Percentiles rank a stretch among this genome's conserved stretches.
Evolutionary conservation across 129 eudicot species (phyloP).

Genomic region (Scalesia atractyloides): DNA sequence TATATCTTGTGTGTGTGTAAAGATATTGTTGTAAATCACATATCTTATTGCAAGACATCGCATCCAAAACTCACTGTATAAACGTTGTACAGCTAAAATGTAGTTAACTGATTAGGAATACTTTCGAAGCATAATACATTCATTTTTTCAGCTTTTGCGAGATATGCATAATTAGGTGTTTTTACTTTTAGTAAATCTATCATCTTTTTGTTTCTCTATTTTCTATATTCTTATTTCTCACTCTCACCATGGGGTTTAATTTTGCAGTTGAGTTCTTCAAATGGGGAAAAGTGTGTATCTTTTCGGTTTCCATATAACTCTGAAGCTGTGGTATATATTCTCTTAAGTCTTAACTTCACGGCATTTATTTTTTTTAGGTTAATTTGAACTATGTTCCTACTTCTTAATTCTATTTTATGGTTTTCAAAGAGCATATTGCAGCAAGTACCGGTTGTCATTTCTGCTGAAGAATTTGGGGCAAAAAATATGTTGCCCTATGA

Average conservation of each 20-base stretch:
- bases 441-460: constrained; percentile 68
- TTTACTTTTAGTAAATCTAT: neutral
- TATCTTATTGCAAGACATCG: constrained; percentile 2
- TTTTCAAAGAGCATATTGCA: constrained; percentile 48
- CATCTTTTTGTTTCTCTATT: constrained; percentile 4
- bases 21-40: no score
- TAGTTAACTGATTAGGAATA: constrained; percentile 9
- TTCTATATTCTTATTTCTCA: constrained; percentile 15
- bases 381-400: constrained; percentile 1
- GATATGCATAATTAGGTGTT: neutral
- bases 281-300: constrained; percentile 62
- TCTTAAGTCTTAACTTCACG: constrained; percentile 4
- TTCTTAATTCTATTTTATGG: constrained; percentile 20
- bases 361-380: neutral
- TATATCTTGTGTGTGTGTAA: no score
- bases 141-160: neutral
- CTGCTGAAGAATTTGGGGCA: constrained; percentile 74
- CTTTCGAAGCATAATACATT: constrained; percentile 5
- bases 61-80: neutral
- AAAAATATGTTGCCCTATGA: constrained; percentile 67
- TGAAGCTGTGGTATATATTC: constrained; percentile 56
- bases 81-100: constrained; percentile 9
- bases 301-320: constrained; percentile 58
- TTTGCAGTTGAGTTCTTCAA: constrained; percentile 61
- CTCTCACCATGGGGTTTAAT: constrained; percentile 22